Evolutionary conservation across 768 basidiomycete species (phyloP).

Genomic region (Leccinum imitatum): DNA sequence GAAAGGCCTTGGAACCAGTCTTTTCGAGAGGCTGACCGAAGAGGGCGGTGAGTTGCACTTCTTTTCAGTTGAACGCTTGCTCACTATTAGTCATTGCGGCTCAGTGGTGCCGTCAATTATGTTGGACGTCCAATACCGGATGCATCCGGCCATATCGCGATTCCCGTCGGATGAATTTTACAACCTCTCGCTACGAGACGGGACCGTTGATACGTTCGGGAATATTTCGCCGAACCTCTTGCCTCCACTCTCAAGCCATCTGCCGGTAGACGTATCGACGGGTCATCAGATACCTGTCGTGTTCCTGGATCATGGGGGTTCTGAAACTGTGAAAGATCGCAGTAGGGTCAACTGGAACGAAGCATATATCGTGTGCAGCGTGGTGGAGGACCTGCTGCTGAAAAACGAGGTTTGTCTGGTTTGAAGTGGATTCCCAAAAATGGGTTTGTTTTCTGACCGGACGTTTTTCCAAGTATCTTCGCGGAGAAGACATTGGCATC

Average conservation of each 20-base stretch:
- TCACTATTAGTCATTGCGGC: slow-evolving; percentile 11
- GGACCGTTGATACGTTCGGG: slow-evolving; percentile 60
- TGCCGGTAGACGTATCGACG: slow-evolving; percentile 36
- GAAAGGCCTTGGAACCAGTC: slow-evolving; percentile 72
- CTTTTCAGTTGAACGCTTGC: not conserved
- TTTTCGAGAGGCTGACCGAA: slow-evolving; percentile 88
- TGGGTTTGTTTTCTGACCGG: slow-evolving; percentile 8
- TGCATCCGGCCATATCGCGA: slow-evolving; percentile 87
- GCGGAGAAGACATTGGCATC: slow-evolving; percentile 81
- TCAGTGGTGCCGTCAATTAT: slow-evolving; percentile 85
- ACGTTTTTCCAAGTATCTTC: slow-evolving; percentile 45
- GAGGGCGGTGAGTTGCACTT: slow-evolving; percentile 62
- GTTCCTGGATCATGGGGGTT: slow-evolving; percentile 77
- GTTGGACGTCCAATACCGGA: slow-evolving; percentile 93
- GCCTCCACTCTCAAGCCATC: slow-evolving; percentile 62
- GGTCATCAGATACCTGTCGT: slow-evolving; percentile 61
- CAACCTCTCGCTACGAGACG: slow-evolving; percentile 63
- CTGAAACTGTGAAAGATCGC: slow-evolving; percentile 64
- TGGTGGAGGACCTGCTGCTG: slow-evolving; percentile 80
- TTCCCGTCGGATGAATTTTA: slow-evolving; percentile 91
- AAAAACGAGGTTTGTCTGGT: slow-evolving; percentile 63
- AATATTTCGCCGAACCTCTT: slow-evolving; percentile 47
- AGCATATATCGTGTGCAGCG: slow-evolving; percentile 70
- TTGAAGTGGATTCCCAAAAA: not conserved
- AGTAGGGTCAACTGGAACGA: slow-evolving; percentile 80